Evolutionary conservation across 2,329 filamentous ascomycete genomes (phyloP).

Genomic region (Aspergillus hortae): DNA sequence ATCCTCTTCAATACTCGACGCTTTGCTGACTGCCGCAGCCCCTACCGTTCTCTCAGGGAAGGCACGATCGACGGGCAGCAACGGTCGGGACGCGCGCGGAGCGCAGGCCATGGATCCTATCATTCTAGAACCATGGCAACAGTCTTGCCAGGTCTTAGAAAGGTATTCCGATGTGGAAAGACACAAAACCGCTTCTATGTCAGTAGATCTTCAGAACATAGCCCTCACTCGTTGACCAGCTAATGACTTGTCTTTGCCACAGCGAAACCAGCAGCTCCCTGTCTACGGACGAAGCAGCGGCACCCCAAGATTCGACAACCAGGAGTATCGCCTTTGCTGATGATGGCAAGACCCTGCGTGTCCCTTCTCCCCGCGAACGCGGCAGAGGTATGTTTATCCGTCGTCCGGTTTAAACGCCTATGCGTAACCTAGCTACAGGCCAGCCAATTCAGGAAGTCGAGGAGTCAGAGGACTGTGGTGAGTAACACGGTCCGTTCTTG

Average conservation of each 20-base stretch:
- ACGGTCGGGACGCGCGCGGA: too few relatives aligned
- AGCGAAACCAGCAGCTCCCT: neutral
- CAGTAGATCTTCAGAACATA: too few relatives aligned
- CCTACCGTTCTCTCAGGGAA: neutral
- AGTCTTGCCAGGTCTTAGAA: too few relatives aligned
- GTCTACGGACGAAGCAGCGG: too few relatives aligned
- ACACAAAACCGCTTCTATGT: too few relatives aligned
- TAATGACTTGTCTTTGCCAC: too few relatives aligned
- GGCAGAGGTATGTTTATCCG: constrained; percentile 14
- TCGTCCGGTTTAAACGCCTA: neutral
- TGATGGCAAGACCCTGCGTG: constrained; percentile 15
- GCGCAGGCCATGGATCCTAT: too few relatives aligned
- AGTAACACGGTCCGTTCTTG: neutral
- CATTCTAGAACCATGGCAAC: too few relatives aligned
- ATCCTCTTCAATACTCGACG: neutral
- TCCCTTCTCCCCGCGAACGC: constrained; percentile 19
- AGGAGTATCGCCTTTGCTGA: neutral
- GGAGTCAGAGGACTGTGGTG: neutral
- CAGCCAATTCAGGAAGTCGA: neutral
- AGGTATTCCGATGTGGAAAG: too few relatives aligned
- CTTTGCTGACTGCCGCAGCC: neutral
- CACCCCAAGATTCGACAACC: neutral
- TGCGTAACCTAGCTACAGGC: neutral
- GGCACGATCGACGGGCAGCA: neutral
- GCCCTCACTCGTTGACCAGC: too few relatives aligned